Percentiles rank a stretch among this genome's conserved stretches.
phyloP scores from a whole-genome alignment of 2,329 filamentous ascomycete genomes.

The Pestalotiopsis sp. region DNA sequence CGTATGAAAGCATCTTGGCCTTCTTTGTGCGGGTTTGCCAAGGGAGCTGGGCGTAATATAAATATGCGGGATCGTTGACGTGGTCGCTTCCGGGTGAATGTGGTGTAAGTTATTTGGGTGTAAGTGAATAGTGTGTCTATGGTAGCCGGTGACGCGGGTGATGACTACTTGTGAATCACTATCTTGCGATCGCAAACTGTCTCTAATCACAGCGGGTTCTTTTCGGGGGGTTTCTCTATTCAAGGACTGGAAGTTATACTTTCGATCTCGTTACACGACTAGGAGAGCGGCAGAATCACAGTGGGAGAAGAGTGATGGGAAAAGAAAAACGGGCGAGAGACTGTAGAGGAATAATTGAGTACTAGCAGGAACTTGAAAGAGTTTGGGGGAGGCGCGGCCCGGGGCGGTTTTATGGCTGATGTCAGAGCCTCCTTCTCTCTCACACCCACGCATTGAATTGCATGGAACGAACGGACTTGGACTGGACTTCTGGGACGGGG shows the following conservation, averaged over 20 bases:
- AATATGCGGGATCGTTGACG: background rate
- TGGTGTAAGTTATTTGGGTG: background rate
- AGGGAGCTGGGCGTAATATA: background rate
- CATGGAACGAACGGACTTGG: too few species aligned
- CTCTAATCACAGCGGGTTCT: background rate
- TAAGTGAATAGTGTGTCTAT: background rate
- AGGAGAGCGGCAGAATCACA: background rate
- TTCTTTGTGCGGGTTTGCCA: background rate
- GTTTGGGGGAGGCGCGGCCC: background rate
- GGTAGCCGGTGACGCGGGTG: background rate
- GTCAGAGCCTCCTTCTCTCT: slow-evolving; percentile 9
- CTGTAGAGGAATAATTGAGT: background rate
- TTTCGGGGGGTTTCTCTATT: background rate
- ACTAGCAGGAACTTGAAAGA: background rate
- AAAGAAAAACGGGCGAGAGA: background rate
- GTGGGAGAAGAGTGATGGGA: background rate
- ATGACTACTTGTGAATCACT: background rate
- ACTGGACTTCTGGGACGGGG: background rate
- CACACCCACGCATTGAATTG: background rate
- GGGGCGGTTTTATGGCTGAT: slow-evolving; percentile 13
- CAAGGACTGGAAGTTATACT: background rate
- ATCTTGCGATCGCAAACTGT: slow-evolving; percentile 4
- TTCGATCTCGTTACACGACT: background rate
- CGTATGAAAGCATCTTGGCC: slow-evolving; percentile 50
- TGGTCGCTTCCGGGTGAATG: background rate